Base-by-base conservation (phyloP, 495 filamentous ascomycete species). In the Lichenothelia convexa region DNA sequence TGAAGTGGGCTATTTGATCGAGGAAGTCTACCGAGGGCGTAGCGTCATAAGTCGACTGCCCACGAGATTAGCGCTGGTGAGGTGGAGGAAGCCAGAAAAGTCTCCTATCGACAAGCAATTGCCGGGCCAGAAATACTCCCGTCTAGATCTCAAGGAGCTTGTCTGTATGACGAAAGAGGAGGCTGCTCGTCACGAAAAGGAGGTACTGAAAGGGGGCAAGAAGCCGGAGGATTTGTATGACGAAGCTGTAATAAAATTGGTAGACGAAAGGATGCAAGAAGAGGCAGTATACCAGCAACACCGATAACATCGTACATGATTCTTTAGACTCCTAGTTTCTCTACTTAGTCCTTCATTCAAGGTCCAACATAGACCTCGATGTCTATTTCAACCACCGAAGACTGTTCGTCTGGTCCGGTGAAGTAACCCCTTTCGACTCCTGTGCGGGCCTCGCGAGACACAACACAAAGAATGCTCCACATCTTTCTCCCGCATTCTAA, bases 151-250 rank as follows among this genome's bases (percentile, higher is more conserved):
- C 37, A 65, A 64, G 18, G 75, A 93, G 20, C 54, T 99, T 22
- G 89, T 95, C 3, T 80, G 80, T 46, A 84, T 99, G 84, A 95
- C 91, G 5, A 94, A 89, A 55, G 87, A 95, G 41, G 89, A 95
- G 53, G 77, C 74, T n/a, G 60, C 65, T 8, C 62, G 63, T 36
- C 89, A 97, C 50, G 80, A 87, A 49, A 74, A 71, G 43, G 70
- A 82, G 48, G 70, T 93, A 12, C 53, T 95, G n/a, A 71, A 65
- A 42, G 81, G 66, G 1, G 64, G 60, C 4, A 80, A 76, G 62
- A 61, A 34, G 11, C 64, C 64, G 7, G 75, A 81, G 49, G 75
- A 87, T 5, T 31, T 93, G 24, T 94, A 93, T 50, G 69, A 74
- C 39, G 49, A 46, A 18, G 63, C 66, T 15, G 68, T 77, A 1